Evolutionary conservation across 768 basidiomycete species (phyloP), one percentile per base, ranked within the genome.

Genomic region (Hebeloma cylindrosporum): DNA sequence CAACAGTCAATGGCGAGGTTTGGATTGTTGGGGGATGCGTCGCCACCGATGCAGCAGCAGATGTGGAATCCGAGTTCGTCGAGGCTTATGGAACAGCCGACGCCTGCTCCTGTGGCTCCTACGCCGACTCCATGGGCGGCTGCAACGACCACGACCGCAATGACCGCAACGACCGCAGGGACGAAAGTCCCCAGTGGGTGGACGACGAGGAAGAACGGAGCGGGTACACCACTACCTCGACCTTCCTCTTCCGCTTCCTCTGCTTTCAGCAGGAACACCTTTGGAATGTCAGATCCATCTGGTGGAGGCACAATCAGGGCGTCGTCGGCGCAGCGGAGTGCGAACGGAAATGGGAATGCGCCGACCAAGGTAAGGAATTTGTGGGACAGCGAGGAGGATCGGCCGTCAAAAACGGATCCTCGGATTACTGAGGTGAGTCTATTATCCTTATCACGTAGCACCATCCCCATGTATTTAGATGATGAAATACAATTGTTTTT

Each of bases 341-440:
- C 36, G 26, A 47, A 22, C 25, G 36, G 45, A 41, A 45, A 35
- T 33, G 39, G 18, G 23, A 50, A 31, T n/a, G 43, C 48, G 23
- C 57, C 50, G 14, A 57, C 63, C 21, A 59, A 62, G 31, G 47
- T 54, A 18, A 57, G 58, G 56, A 49, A 47, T 23, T 36, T 59
- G 31, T 60, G 58, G 34, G 49, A 47, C 7, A 37, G 49, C 18
- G 40, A 36, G n/a, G 44, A 44, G 23, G 11, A 23, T 5, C 44
- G 32, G 13, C 13, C 30, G 23, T 16, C 41, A 4, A n/a, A n/a
- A n/a, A n/a, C 50, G 26, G 32, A 40, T 21, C 30, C 36, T 23
- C 45, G 43, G 31, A 21, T 57, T 25, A 53, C 56, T 34, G 58
- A 54, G 16, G 51, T n/a, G n/a, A n/a, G n/a, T n/a, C n/a, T n/a